Evolutionary conservation across 2,329 filamentous ascomycete species (phyloP).

Genomic region (Aspergillus cejpii): DNA sequence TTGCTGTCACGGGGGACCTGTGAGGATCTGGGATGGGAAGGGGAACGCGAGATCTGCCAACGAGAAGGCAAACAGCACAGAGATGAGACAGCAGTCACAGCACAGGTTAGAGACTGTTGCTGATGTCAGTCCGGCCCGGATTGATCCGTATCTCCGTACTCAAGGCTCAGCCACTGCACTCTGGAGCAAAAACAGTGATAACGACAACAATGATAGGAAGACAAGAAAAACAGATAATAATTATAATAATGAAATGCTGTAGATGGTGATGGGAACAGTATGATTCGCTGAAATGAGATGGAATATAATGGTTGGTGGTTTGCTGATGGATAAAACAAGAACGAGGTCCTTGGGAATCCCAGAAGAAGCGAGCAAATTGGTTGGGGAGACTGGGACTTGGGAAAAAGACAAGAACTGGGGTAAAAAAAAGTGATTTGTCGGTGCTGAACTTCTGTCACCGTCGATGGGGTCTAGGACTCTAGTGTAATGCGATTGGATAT

Average conservation of each 20-base stretch:
- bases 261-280: not conserved
- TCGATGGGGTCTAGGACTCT: constrained; percentile 3
- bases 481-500: constrained; percentile 17
- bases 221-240: not conserved
- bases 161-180: constrained; percentile 5
- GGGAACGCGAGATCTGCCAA: constrained; percentile 15
- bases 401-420: constrained; percentile 5
- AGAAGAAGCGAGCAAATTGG: constrained; percentile 10
- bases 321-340: constrained; percentile 7
- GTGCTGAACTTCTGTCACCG: not conserved
- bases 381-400: constrained; percentile 10
- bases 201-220: not conserved
- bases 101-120: constrained; percentile 16
- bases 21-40: constrained; percentile 11
- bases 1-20: constrained; percentile 12
- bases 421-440: constrained; percentile 11
- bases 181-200: too few relatives aligned
- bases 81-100: constrained; percentile 7
- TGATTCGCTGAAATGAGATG: not conserved
- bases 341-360: constrained; percentile 12
- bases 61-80: constrained; percentile 15
- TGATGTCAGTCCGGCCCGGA: constrained; percentile 23
- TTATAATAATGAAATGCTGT: not conserved
- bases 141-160: constrained; percentile 18
- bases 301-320: not conserved